phyloP scores from a whole-genome alignment of 306 rosid species.

The Arachis stenosperma region DNA sequence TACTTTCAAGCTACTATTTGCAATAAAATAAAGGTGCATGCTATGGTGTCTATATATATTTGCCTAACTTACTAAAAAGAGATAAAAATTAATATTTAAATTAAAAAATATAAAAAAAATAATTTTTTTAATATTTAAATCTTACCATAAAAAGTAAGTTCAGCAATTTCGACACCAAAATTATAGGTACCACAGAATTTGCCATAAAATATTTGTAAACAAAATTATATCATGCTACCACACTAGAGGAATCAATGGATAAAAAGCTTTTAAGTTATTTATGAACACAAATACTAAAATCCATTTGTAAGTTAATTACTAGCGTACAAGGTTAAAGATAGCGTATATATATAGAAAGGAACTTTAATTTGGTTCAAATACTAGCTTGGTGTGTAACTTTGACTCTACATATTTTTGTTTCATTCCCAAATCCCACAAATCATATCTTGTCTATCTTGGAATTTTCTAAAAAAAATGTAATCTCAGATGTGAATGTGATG shows the following conservation, averaged over 20 bases:
- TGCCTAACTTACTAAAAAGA: no score
- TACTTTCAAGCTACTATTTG: no score
- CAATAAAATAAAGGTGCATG: no score
- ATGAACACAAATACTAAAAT: not conserved
- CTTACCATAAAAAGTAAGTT: no score
- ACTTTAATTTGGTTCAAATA: not conserved
- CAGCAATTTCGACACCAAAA: no score
- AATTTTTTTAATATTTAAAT: no score
- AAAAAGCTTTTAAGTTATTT: not conserved
- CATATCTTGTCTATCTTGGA: not conserved
- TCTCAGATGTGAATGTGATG: not conserved
- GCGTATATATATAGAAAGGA: not conserved
- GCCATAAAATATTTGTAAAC: no score
- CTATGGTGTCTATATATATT: no score
- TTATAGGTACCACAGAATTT: no score
- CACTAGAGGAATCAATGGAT: not conserved
- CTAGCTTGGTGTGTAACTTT: conserved; percentile 30
- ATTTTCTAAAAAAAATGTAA: not conserved
- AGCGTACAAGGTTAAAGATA: not conserved
- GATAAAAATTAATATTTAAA: no score
- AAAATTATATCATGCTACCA: not conserved
- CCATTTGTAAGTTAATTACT: not conserved
- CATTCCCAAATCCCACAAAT: conserved; percentile 14
- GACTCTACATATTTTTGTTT: conserved; percentile 3
- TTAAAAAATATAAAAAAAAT: no score